A percentile compares a stretch with the other conserved stretches of the same genome.
phyloP scores from a whole-genome alignment of 139 green algal genomes.

The Chlorella sp. region DNA sequence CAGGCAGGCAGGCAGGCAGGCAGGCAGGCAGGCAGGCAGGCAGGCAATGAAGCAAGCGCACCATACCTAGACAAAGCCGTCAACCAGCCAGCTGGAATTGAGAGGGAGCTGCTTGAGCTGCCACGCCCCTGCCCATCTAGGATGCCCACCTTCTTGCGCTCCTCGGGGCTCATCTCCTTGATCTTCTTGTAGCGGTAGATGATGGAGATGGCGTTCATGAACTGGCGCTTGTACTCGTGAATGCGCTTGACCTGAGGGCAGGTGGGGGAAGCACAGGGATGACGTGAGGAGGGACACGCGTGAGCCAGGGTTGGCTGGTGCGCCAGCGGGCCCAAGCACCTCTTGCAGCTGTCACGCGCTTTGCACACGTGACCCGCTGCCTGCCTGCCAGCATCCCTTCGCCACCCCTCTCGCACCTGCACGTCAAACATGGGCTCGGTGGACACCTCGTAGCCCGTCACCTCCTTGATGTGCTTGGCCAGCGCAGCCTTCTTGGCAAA shows the following conservation, averaged over 20 bases:
- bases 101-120: no score
- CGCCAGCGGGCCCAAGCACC: no score
- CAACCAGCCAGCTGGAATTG: no score
- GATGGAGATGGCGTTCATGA: constrained; percentile 73
- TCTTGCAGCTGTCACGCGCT: no score
- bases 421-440: constrained; percentile 93
- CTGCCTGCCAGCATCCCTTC: not conserved
- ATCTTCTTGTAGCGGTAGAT: constrained; percentile 76
- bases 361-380: not conserved
- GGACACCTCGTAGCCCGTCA: constrained; percentile 80
- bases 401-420: constrained; percentile 64
- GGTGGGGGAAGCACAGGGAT: not conserved
- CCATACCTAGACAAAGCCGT: no score
- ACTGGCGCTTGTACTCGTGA: constrained; percentile 69
- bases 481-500: constrained; percentile 82
- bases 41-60: no score
- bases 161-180: constrained; percentile 71
- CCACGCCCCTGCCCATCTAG: no score
- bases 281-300: not conserved
- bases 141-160: constrained; percentile 59
- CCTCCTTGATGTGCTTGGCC: constrained; percentile 76
- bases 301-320: no score
- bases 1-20: no score
- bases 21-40: no score
- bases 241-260: constrained; percentile 36